phyloP scores from a whole-genome alignment of 345 rosid genomes.

The Brassica juncea region DNA sequence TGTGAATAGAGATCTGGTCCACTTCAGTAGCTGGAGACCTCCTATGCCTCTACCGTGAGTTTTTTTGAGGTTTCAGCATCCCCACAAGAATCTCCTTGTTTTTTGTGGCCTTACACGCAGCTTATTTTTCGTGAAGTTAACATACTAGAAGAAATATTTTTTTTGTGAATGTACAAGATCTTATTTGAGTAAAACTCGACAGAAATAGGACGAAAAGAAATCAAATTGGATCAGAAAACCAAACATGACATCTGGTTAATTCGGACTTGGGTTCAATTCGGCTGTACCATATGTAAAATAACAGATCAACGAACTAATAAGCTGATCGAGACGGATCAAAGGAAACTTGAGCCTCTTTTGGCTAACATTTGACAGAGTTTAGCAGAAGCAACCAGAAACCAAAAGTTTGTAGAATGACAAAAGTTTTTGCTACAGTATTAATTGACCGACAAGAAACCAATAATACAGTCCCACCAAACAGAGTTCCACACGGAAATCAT shows the following conservation, averaged over 20 bases:
- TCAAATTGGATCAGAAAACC: background rate
- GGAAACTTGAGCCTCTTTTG: background rate
- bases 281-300: background rate
- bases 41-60: slow-evolving; percentile 64
- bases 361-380: slow-evolving; percentile 22
- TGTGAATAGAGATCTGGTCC: slow-evolving; percentile 65
- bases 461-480: slow-evolving; percentile 20
- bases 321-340: background rate
- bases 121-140: background rate
- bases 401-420: too few relatives aligned
- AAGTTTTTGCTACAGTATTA: background rate
- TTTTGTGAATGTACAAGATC: background rate
- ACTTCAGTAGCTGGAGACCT: slow-evolving; percentile 75
- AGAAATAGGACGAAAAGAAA: background rate
- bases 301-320: background rate
- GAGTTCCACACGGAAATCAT: slow-evolving; percentile 25
- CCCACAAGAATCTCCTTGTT: slow-evolving; percentile 9
- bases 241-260: background rate
- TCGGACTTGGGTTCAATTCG: background rate
- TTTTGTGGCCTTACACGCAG: background rate
- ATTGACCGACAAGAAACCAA: slow-evolving; percentile 27
- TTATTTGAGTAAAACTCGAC: background rate
- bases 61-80: slow-evolving; percentile 6
- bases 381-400: slow-evolving; percentile 6
- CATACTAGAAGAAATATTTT: background rate